These are phyloP conservation scores for Penicillium sp. DNA, from an alignment of 2,329 filamentous ascomycete species.

Conservation along the genomic window DNA sequence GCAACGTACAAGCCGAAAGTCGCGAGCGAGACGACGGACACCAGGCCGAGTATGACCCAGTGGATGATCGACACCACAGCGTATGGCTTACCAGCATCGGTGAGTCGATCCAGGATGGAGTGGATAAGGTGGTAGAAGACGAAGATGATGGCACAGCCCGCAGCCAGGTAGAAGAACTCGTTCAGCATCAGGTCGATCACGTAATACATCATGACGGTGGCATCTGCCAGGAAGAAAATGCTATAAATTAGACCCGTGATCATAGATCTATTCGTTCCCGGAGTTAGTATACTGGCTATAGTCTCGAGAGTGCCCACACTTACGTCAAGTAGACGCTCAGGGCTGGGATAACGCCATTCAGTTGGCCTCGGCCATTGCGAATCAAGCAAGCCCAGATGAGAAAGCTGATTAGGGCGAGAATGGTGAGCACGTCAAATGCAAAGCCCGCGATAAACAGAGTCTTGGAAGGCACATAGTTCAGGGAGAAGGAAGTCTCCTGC, in stretches of 20 bases:
- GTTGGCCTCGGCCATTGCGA: slow-evolving; percentile 16
- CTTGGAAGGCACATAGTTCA: not conserved
- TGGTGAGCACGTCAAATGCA: slow-evolving; percentile 21
- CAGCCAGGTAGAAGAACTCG: slow-evolving; percentile 21
- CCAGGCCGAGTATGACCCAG: slow-evolving; percentile 18
- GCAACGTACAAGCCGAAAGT: slow-evolving; percentile 20
- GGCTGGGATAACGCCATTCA: slow-evolving; percentile 14
- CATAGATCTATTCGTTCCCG: slow-evolving; percentile 10
- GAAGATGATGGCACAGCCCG: slow-evolving; percentile 18
- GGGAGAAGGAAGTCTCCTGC: not conserved
- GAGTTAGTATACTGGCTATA: not conserved
- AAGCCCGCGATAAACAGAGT: slow-evolving; percentile 12
- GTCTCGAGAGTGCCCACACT: not conserved
- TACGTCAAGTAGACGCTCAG: slow-evolving; percentile 16
- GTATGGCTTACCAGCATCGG: slow-evolving; percentile 19
- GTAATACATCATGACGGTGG: slow-evolving; percentile 23
- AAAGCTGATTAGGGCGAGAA: slow-evolving; percentile 22
- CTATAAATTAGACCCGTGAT: slow-evolving; percentile 10
- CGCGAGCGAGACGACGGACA: slow-evolving; percentile 16
- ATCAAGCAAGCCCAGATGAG: slow-evolving; percentile 23
- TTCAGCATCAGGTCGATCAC: slow-evolving; percentile 23
- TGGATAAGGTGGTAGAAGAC: slow-evolving; percentile 27
- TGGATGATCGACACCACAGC: slow-evolving; percentile 15
- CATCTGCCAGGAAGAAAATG: slow-evolving; percentile 19
- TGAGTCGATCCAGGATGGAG: slow-evolving; percentile 19